Conservation (phyloP, 805 yeast genomes). For the Monosporozyma servazzii region DNA sequence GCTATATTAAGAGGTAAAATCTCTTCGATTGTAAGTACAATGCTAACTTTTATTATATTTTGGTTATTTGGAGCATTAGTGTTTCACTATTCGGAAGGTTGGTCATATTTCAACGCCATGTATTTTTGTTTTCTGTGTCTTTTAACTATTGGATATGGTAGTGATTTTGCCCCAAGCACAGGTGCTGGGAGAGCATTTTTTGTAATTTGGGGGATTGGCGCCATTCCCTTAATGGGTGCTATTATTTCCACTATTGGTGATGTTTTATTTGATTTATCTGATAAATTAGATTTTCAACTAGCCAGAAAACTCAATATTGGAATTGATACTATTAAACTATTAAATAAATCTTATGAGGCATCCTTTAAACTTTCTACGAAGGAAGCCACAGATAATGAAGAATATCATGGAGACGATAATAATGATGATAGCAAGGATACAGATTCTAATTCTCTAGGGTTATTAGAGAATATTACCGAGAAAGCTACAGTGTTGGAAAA, state of each 20-base stretch:
- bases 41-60: conserved; percentile 42
- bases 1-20: conserved; percentile 35
- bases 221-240: conserved; percentile 82
- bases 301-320: conserved; percentile 10
- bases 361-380: not conserved
- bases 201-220: conserved; percentile 70
- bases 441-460: not conserved
- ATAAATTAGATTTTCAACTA: conserved; percentile 14
- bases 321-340: conserved; percentile 6
- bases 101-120: conserved; percentile 64
- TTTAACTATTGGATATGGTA: conserved; percentile 83
- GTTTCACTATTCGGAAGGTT: conserved; percentile 50
- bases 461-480: not conserved
- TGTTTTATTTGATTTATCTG: conserved; percentile 19
- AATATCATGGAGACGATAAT: not conserved
- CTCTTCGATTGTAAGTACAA: conserved; percentile 32
- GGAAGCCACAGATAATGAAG: not conserved
- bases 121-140: conserved; percentile 72
- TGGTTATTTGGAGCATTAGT: conserved; percentile 69
- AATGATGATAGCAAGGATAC: not conserved
- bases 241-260: conserved; percentile 68
- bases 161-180: conserved; percentile 56
- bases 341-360: conserved; percentile 6
- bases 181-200: conserved; percentile 66
- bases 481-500: not conserved